Conservation (phyloP, 1,284 basidiomycete species). For the Trametes versicolor region DNA sequence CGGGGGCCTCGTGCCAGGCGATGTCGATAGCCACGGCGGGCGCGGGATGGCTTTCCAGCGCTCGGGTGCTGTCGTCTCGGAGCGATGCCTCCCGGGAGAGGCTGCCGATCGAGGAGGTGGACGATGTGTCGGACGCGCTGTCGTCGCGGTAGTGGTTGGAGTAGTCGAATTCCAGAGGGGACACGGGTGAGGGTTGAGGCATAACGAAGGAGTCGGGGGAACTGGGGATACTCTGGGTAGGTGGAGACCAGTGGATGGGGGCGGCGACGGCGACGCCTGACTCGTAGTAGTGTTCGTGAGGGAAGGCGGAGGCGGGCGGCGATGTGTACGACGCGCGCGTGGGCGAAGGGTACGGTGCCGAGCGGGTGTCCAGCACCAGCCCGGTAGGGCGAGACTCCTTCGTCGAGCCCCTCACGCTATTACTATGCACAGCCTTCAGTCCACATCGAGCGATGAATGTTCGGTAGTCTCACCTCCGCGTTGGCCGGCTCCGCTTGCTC, state of each 20-base stretch:
- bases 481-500: conserved; percentile 24
- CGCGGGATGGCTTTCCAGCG: background rate
- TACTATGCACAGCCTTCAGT: conserved; percentile 4
- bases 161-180: conserved; percentile 17
- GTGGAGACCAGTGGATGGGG: conserved; percentile 9
- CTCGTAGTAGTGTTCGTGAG: conserved; percentile 16
- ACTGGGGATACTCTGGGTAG: conserved; percentile 12
- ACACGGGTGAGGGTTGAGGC: conserved; percentile 16
- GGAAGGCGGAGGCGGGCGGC: background rate
- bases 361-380: conserved; percentile 24
- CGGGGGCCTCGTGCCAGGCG: conserved; percentile 18
- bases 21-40: conserved; percentile 1
- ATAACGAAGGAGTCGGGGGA: conserved; percentile 21
- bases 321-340: conserved; percentile 11
- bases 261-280: conserved; percentile 1
- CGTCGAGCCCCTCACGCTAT: conserved; percentile 9
- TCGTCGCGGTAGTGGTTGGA: conserved; percentile 24
- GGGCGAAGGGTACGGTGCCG: conserved; percentile 12
- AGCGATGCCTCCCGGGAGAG: conserved; percentile 15
- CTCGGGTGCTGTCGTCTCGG: conserved; percentile 1
- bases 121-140: conserved; percentile 21
- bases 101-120: conserved; percentile 19
- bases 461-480: conserved; percentile 22
- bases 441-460: background rate
- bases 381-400: conserved; percentile 17